Conservation (phyloP, 176 grass and related monocot genomes). For the Zoysia japonica region DNA sequence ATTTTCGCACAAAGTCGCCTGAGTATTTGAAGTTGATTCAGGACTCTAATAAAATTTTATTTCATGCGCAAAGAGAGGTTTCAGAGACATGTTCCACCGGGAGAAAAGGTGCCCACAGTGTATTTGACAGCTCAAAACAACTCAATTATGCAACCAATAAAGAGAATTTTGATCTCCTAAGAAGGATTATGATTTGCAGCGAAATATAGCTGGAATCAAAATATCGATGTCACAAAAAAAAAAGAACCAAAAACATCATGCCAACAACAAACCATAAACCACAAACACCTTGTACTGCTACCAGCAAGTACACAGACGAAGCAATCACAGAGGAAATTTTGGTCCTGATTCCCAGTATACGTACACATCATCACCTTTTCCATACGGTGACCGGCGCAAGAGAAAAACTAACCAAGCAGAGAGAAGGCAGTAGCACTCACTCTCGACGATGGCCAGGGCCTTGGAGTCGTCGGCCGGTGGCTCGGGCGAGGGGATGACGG, state of each 20-base stretch:
- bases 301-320: slow-evolving; percentile 24
- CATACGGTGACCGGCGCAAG: neutral
- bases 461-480: slow-evolving; percentile 66
- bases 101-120: neutral
- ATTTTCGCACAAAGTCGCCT: neutral
- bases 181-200: neutral
- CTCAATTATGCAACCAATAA: neutral
- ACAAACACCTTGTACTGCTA: slow-evolving; percentile 13
- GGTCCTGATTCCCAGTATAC: slow-evolving; percentile 6
- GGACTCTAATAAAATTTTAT: neutral
- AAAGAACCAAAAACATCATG: neutral
- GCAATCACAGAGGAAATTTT: neutral
- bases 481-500: slow-evolving; percentile 53
- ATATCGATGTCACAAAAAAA: neutral
- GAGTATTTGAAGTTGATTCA: neutral
- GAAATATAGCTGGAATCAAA: neutral
- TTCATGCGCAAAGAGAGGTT: neutral
- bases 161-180: neutral
- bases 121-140: neutral
- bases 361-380: neutral
- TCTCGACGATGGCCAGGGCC: slow-evolving; percentile 67
- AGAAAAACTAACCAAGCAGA: neutral
- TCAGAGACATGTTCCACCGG: neutral
- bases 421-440: slow-evolving; percentile 40
- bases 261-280: neutral